A percentile compares a stretch with the other conserved stretches of the same genome.
Evolutionary conservation across 768 basidiomycete genomes (phyloP).

Genomic region (Tubosaeta sp.): DNA sequence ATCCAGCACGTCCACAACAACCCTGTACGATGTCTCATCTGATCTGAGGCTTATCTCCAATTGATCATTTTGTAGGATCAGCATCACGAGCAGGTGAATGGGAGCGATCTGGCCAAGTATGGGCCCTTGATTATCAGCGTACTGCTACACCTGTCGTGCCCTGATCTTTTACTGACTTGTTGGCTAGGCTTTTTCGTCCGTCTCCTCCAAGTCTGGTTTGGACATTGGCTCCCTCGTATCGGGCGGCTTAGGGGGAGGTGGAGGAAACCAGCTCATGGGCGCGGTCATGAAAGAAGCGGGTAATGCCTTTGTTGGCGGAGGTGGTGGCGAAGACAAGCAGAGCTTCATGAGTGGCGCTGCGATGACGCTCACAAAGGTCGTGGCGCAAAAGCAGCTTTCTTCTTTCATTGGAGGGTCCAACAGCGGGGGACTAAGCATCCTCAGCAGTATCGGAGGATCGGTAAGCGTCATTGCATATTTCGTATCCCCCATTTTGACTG

Average conservation of each 20-base stretch:
- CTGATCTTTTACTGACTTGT: conserved; percentile 3
- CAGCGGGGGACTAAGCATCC: conserved; percentile 62
- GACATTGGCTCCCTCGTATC: conserved; percentile 21
- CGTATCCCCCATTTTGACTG: neutral
- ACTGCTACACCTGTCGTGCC: neutral
- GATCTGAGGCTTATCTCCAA: neutral
- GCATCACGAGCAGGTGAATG: conserved; percentile 14
- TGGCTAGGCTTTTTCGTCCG: conserved; percentile 16
- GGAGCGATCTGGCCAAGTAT: conserved; percentile 12
- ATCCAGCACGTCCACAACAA: conserved; percentile 21
- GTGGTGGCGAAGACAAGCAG: conserved; percentile 66
- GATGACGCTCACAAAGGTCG: conserved; percentile 79
- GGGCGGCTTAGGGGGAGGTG: conserved; percentile 39
- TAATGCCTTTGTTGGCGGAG: conserved; percentile 65
- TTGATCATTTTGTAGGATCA: conserved; percentile 4
- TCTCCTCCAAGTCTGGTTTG: conserved; percentile 29
- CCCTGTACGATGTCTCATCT: conserved; percentile 5
- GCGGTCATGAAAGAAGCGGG: conserved; percentile 81
- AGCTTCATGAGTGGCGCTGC: conserved; percentile 83
- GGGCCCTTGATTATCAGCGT: conserved; percentile 21
- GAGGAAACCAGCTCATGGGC: conserved; percentile 67
- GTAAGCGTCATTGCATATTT: conserved; percentile 31
- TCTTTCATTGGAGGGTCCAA: conserved; percentile 50
- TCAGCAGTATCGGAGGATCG: conserved; percentile 46
- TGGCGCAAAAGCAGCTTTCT: conserved; percentile 58